These are phyloP conservation scores for Leccinum rimulosum DNA, from an alignment of 768 basidiomycete genomes.

Conservation along the genomic window DNA sequence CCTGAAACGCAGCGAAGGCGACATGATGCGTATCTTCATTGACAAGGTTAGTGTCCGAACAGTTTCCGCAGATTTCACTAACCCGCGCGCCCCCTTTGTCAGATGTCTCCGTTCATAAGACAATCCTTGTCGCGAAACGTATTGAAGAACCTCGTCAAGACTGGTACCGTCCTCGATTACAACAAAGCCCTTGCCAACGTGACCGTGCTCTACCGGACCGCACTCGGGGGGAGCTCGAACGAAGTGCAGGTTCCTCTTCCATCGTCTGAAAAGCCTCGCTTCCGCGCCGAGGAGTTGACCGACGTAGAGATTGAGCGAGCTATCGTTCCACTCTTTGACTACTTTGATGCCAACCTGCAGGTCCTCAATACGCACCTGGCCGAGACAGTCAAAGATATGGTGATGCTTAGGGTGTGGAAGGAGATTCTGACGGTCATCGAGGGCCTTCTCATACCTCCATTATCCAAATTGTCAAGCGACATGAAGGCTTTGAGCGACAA, in stretches of 20 bases:
- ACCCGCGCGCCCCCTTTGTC: background rate
- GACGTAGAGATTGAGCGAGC: conserved; percentile 95
- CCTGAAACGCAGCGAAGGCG: conserved; percentile 87
- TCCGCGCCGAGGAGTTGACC: conserved; percentile 76
- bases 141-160: conserved; percentile 76
- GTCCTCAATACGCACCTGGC: conserved; percentile 88
- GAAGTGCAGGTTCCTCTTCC: conserved; percentile 82
- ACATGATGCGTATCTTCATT: conserved; percentile 95
- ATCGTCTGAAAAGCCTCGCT: conserved; percentile 68
- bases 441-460: conserved; percentile 83
- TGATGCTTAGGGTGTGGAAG: conserved; percentile 95
- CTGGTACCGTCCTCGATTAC: conserved; percentile 65
- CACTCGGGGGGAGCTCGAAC: conserved; percentile 58
- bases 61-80: background rate
- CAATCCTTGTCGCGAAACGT: conserved; percentile 78
- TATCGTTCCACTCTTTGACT: conserved; percentile 89
- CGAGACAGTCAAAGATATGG: conserved; percentile 82
- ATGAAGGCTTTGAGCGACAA: conserved; percentile 93
- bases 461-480: conserved; percentile 81
- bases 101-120: conserved; percentile 95
- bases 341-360: conserved; percentile 91
- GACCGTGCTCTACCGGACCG: conserved; percentile 78
- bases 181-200: conserved; percentile 86
- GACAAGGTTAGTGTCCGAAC: conserved; percentile 69
- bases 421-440: conserved; percentile 87